phyloP scores from a whole-genome alignment of 257 asterid species.

The Gentiana dahurica region DNA sequence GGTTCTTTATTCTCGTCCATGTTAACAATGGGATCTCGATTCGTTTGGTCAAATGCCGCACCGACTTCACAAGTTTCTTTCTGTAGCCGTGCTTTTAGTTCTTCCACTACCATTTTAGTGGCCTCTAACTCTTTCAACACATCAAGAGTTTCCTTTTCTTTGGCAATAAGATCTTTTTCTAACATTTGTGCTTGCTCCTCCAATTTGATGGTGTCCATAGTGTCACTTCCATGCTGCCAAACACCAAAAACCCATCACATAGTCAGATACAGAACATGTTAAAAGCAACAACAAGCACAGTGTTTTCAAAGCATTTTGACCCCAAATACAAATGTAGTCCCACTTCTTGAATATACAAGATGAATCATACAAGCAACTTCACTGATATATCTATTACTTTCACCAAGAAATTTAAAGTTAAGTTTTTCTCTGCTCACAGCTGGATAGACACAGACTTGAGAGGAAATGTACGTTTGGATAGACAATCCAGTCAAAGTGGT shows the following conservation, averaged over 20 bases:
- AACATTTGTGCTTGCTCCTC: constrained; percentile 69
- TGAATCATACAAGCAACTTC: too few relatives aligned
- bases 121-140: constrained; percentile 68
- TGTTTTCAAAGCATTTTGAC: too few relatives aligned
- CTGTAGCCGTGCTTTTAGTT: constrained; percentile 53
- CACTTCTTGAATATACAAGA: too few relatives aligned
- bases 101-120: constrained; percentile 49
- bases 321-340: too few relatives aligned
- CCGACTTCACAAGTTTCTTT: constrained; percentile 43
- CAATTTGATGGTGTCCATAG: constrained; percentile 35
- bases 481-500: too few relatives aligned
- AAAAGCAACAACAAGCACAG: not conserved
- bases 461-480: too few relatives aligned
- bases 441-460: too few relatives aligned
- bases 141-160: constrained; percentile 75
- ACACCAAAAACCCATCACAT: not conserved
- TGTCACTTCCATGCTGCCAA: constrained; percentile 30
- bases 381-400: too few relatives aligned
- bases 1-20: constrained; percentile 9
- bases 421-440: too few relatives aligned
- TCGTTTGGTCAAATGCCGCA: constrained; percentile 14
- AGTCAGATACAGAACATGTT: not conserved
- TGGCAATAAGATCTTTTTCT: constrained; percentile 46
- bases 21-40: constrained; percentile 10
- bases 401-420: too few relatives aligned